Base-by-base conservation (phyloP, 2,329 filamentous ascomycete species). In the Lizonia empirigonia region DNA sequence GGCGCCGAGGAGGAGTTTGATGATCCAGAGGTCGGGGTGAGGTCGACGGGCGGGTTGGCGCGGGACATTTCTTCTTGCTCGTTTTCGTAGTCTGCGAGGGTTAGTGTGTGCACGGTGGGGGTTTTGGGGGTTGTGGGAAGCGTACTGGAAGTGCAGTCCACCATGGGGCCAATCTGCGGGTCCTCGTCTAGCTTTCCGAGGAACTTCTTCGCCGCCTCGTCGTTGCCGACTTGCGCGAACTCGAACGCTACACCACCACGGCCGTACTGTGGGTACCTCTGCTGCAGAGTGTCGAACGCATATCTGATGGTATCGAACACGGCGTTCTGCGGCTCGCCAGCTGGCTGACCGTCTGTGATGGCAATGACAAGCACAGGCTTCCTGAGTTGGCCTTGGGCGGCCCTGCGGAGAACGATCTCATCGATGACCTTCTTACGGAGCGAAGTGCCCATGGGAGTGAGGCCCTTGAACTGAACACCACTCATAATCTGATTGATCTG, bases 121-220 rank as follows among this genome's bases (percentile, higher is more conserved):
- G 9, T 5, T 32, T 18, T 3, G 15, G 7, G 18, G 8, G 6
- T 10, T 10, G 5, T 1, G 27, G 7, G 4, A 35, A 33, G 53
- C 82, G 70, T 78, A 86, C 84, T 87, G 18, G 85, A 87, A 48
- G 85, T 88, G 74, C 85, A 88, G 69, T 88, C 85, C 50, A 88
- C 81, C 68, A 87, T 72, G 13, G 76, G 70, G 38, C 85, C 85
- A 62, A 88, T 81, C 18, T 71, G 70, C 10, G 84, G 83, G 52
- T 88, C 84, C 55, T 82, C 80, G 60, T 88, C 85, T n/a, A 88
- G 77, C 62, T 82, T 82, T 39, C 77, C 72, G 38, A 88, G 75
- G 76, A 87, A 88, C 54, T 85, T 80, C 46, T 82, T 81, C 2
- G 85, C 85, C 58, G 81, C 80, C 65, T 81, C 76, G 62, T 88